Evolutionary conservation across 2,329 filamentous ascomycete species (phyloP).

Genomic region (Trichoderma semiorbis): DNA sequence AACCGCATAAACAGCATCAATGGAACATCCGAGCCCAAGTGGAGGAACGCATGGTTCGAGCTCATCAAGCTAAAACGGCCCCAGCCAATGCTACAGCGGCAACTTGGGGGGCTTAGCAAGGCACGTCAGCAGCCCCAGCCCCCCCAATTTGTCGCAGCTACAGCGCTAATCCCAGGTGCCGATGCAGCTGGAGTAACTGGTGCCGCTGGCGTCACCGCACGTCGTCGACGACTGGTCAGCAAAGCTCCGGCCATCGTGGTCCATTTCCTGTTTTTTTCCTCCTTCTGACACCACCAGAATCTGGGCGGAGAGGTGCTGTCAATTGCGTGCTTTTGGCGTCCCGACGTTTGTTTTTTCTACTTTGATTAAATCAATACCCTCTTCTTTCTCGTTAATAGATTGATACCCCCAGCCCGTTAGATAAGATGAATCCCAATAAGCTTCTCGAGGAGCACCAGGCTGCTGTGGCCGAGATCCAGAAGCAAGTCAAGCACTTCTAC

Average conservation of each 20-base stretch:
- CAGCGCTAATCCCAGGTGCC: neutral
- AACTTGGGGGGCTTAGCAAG: conserved; percentile 6
- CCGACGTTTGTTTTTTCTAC: neutral
- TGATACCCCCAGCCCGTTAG: neutral
- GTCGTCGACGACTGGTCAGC: neutral
- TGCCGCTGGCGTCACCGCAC: neutral
- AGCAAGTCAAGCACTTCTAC: conserved; percentile 29
- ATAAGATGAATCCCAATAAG: conserved; percentile 18
- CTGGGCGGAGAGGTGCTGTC: neutral
- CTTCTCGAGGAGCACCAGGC: conserved; percentile 29
- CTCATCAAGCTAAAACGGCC: neutral
- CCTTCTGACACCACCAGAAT: neutral
- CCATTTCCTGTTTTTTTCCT: neutral
- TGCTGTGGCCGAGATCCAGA: conserved; percentile 27
- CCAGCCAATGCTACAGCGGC: neutral
- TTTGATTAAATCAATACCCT: neutral
- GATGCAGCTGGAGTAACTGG: neutral
- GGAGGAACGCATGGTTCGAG: neutral
- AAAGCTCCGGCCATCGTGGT: neutral
- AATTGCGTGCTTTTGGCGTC: neutral
- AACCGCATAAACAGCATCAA: neutral
- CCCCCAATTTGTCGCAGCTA: conserved; percentile 9
- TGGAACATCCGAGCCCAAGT: neutral
- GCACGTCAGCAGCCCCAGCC: conserved; percentile 16
- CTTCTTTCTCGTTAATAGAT: neutral